phyloP scores from a whole-genome alignment of 768 basidiomycete genomes.

The Termitomyces sp. region DNA sequence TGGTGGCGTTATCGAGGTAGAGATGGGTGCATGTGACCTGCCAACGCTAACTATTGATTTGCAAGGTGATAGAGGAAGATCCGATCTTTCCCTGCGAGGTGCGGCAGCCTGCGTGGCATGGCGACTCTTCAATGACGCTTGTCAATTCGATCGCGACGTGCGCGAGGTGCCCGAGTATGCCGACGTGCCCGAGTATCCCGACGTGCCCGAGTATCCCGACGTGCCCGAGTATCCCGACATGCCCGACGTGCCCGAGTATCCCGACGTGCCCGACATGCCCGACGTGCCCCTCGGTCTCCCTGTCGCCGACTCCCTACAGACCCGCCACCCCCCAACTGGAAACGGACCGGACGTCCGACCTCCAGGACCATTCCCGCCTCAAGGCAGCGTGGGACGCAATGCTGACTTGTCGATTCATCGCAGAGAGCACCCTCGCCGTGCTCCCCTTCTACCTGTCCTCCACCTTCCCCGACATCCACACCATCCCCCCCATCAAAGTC shows the following conservation, averaged over 20 bases:
- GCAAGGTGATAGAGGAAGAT: conserved; percentile 71
- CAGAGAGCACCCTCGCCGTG: conserved; percentile 46
- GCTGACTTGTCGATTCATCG: conserved; percentile 53
- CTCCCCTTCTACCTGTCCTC: conserved; percentile 64
- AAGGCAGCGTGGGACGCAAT: conserved; percentile 64
- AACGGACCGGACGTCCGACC: conserved; percentile 24
- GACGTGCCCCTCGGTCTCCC: too few species aligned
- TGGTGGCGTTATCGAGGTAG: conserved; percentile 59
- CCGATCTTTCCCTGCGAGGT: conserved; percentile 54
- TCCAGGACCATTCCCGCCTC: conserved; percentile 58
- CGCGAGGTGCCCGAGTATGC: too few species aligned
- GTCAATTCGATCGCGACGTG: too few species aligned
- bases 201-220: too few species aligned
- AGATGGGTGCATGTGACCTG: conserved; percentile 3
- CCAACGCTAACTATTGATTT: not conserved
- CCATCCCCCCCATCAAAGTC: conserved; percentile 42
- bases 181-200: too few species aligned
- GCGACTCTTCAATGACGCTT: conserved; percentile 11
- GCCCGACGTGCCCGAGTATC: too few species aligned
- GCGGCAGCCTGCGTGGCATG: conserved; percentile 13
- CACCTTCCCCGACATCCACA: conserved; percentile 44
- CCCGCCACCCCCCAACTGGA: conserved; percentile 8
- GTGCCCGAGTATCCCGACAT: too few species aligned
- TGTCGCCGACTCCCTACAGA: not conserved
- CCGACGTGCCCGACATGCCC: too few species aligned